Base-by-base conservation (phyloP, 805 yeast species). In the Cyberlindnera veronae region DNA sequence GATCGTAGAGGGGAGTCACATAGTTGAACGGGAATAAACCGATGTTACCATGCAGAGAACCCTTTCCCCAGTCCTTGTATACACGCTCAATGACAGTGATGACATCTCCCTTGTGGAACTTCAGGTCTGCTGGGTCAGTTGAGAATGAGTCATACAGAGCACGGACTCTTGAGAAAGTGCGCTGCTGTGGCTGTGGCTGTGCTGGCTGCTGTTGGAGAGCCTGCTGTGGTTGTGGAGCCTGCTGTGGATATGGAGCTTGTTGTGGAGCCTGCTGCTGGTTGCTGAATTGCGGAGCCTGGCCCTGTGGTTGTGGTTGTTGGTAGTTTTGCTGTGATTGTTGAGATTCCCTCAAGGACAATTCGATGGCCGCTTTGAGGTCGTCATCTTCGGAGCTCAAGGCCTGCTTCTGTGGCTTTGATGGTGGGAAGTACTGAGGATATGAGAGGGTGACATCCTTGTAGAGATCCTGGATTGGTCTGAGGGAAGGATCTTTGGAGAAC, bases 11-110 rank as follows among this genome's bases (percentile, higher is more conserved):
- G 2, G 89, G 89, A 0, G 86, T 75, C 1, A 93, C 98, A 57
- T 93, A 91, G 59, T 91, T 91, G 43, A 86, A 73, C 0, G 99
- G 99, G 62, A 91, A 89, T 12, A 93, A 82, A 15, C 99, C 99
- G 36, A 79, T 71, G 39, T 72, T 74, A 6, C 96, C 96, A 39
- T 76, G 72, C 37, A 91, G 64, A 6, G 91, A 77, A 13, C 99
- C 99, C 50, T 87, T 74, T 83, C 96, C 86, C 99, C 99, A 91
- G 57, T 91, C 98, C 46, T 86, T 73, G 60, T 89, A 90, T 6
- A 85, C 95, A 13, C 83, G 73, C 53, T 90, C 98, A 26, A 90
- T 69, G 1, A 93, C 95, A 1, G 83, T 81, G 35, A 91, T 90
- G 12, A 87, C 69, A 57, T 91, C 98, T 29, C 96, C 97, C 54